These are phyloP conservation scores for Lasiosphaeriaceae sp. DNA, from an alignment of 495 filamentous ascomycete genomes.

Conservation along the genomic window DNA sequence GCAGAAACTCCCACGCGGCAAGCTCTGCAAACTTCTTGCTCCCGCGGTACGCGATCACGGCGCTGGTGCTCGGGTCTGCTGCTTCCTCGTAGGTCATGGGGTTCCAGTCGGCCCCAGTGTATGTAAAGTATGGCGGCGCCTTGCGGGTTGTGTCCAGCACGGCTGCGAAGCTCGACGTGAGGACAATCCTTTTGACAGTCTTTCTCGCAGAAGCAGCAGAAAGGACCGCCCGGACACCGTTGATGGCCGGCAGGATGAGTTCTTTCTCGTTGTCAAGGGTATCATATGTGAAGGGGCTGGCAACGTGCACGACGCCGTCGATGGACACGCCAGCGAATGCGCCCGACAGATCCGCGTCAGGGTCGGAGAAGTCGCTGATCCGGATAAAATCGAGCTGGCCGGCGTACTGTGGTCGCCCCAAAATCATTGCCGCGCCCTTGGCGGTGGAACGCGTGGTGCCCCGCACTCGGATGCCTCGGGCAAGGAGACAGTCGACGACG, in stretches of 20 bases:
- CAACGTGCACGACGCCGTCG: slow-evolving; percentile 39
- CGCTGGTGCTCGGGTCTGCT: slow-evolving; percentile 31
- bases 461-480: slow-evolving; percentile 43
- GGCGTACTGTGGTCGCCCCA: slow-evolving; percentile 25
- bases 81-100: slow-evolving; percentile 62
- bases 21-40: slow-evolving; percentile 50
- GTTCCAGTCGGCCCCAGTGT: slow-evolving; percentile 63
- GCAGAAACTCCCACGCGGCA: slow-evolving; percentile 41
- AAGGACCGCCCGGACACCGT: slow-evolving; percentile 65
- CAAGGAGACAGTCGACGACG: slow-evolving; percentile 44
- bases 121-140: slow-evolving; percentile 50
- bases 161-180: slow-evolving; percentile 47
- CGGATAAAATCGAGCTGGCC: slow-evolving; percentile 33
- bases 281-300: slow-evolving; percentile 35
- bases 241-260: slow-evolving; percentile 62
- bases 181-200: slow-evolving; percentile 48
- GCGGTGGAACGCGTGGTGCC: slow-evolving; percentile 40
- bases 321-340: slow-evolving; percentile 34
- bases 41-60: slow-evolving; percentile 51
- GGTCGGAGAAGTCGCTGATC: slow-evolving; percentile 35
- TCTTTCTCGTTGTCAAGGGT: slow-evolving; percentile 38
- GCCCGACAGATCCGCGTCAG: slow-evolving; percentile 12
- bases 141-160: slow-evolving; percentile 38
- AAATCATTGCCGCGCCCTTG: slow-evolving; percentile 32
- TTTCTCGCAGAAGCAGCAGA: slow-evolving; percentile 47